Evolutionary conservation across 495 filamentous ascomycete genomes (phyloP), one percentile per base, ranked within the genome.

Genomic region (Daldinia vernicosa): DNA sequence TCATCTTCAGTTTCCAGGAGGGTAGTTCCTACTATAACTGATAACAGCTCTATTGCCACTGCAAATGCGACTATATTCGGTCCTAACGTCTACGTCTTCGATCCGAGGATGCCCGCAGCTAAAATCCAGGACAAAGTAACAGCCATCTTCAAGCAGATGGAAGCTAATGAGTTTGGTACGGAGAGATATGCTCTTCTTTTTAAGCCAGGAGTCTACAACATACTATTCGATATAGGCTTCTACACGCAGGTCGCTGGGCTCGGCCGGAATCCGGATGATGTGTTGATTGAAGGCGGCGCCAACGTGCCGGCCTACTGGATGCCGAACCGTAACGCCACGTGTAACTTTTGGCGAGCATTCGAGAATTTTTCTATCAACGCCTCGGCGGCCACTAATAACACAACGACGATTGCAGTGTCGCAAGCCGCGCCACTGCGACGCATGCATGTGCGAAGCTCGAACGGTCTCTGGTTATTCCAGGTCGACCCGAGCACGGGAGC

Each of bases 251-350:
- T 78, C 0, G 76, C 76, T 3, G 76, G 76, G 0, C 28, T 78
- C 24, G 76, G 76, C 7, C 60, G 47, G 27, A 73, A 63, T 47
- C 76, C 76, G 2, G 76, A 76, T 43, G 76, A 78, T 12, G 74
- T 76, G 15, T 60, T 75, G 5, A 76, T 78, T 12, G 69, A 76
- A 5, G 76, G 76, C 6, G 76, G 76, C 28, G 71, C 60, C 11
- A 78, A 78, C 30, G 76, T 78, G 7, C 76, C 76, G 3, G 76
- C 76, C 9, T 75, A 78, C 51, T 78, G 76, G 76, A 76, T 78
- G 76, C 74, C 76, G 8, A 69, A 76, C 43, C 74, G 76, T 15
- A 78, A 78, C 45, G 76, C 76, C 2, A 78, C 76, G 1, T 76
- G 76, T 32, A 78, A 78, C 54, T 78, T 78, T 58, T 78, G 76